Percentiles rank a stretch among this genome's conserved stretches.
Conservation (phyloP, 805 yeast species). For the Schwanniomyces pseudopolymorphus region DNA sequence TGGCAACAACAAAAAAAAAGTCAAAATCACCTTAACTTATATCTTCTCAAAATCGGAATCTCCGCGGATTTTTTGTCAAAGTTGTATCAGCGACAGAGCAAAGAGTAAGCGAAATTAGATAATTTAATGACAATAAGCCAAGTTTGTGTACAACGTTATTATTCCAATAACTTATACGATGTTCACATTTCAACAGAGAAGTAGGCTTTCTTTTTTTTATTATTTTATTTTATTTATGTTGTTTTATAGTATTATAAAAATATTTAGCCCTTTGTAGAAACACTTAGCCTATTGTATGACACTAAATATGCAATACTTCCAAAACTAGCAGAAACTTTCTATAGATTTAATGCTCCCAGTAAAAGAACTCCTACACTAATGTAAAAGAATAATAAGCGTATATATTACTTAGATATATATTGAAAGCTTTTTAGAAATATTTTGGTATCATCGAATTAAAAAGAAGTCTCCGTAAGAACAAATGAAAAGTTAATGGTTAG, state of each 20-base stretch:
- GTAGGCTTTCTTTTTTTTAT: no score
- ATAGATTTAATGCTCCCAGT: no score
- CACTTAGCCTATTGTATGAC: no score
- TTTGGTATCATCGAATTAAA: constrained; percentile 4
- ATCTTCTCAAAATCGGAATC: background rate
- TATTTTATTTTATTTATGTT: no score
- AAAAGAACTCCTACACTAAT: background rate
- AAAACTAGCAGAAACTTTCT: no score
- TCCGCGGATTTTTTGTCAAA: background rate
- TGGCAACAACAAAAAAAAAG: background rate
- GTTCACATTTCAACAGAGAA: no score
- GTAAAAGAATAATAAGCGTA: background rate
- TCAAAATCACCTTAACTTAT: background rate
- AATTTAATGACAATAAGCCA: no score
- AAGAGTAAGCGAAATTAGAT: background rate
- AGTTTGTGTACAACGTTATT: no score
- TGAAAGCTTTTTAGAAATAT: background rate
- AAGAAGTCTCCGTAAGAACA: background rate
- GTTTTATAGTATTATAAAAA: no score
- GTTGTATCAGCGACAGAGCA: background rate
- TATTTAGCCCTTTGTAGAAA: no score
- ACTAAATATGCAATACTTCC: no score
- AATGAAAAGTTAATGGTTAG: background rate
- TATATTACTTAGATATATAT: background rate
- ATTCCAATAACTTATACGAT: no score